phyloP scores from a whole-genome alignment of 208 protist genomes.

The Acanthamoeba lenticulata region DNA sequence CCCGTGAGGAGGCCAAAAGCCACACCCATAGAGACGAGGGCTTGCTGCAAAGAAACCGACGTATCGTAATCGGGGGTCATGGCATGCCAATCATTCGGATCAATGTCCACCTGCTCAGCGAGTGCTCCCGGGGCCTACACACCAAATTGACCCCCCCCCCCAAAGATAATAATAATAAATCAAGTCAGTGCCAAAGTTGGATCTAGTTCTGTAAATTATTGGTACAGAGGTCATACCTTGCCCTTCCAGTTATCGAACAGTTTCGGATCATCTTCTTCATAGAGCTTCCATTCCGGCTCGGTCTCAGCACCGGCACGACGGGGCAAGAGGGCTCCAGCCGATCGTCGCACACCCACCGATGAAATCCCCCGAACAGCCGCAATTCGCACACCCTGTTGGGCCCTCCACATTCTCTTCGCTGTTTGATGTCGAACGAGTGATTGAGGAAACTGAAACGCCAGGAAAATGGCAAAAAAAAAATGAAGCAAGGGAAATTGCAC shows the following conservation, averaged over 20 bases:
- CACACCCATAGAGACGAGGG: background rate
- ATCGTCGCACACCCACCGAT: background rate
- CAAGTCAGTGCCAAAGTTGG: background rate
- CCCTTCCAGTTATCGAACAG: constrained; percentile 62
- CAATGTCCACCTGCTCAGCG: constrained; percentile 44
- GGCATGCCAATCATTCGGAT: constrained; percentile 51
- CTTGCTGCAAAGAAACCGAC: background rate
- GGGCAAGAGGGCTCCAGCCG: background rate
- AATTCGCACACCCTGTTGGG: background rate
- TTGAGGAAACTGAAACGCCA: too few species aligned
- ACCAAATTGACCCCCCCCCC: too few species aligned
- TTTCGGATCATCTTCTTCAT: constrained; percentile 16
- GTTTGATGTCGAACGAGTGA: background rate
- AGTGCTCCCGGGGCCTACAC: constrained; percentile 7
- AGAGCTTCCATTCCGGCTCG: constrained; percentile 62
- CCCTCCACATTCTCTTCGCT: constrained; percentile 12
- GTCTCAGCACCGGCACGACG: constrained; percentile 46
- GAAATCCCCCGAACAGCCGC: background rate
- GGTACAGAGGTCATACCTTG: constrained; percentile 13
- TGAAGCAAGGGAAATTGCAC: too few species aligned
- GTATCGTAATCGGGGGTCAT: constrained; percentile 59
- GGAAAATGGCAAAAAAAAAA: too few species aligned
- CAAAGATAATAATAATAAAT: background rate
- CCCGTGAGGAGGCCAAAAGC: constrained; percentile 27
- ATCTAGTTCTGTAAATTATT: background rate